These are phyloP conservation scores for Saturnispora serradocipensis DNA, from an alignment of 805 yeast species.

Conservation along the genomic window DNA sequence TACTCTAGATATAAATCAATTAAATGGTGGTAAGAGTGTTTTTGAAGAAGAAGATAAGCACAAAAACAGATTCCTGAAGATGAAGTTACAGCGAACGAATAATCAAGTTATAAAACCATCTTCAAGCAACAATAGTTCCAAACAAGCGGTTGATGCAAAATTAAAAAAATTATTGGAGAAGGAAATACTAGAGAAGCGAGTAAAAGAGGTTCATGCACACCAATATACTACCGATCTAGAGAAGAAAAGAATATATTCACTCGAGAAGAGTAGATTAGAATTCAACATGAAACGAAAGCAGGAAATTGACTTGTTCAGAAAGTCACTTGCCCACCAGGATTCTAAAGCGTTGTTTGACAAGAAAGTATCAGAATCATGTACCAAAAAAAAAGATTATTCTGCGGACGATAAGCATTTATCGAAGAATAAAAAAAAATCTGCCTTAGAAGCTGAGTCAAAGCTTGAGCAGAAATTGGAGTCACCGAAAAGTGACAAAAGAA, in stretches of 20 bases:
- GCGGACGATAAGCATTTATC: not conserved
- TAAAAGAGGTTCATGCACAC: not conserved
- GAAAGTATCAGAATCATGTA: not conserved
- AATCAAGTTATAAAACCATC: not conserved
- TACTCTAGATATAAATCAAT: not conserved
- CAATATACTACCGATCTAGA: not conserved
- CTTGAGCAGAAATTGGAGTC: not conserved
- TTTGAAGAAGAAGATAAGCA: not conserved
- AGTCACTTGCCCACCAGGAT: not conserved
- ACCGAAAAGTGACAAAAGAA: not conserved
- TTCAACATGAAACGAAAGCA: slow-evolving; percentile 1
- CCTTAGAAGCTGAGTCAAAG: not conserved
- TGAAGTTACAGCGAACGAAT: not conserved
- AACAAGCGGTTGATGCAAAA: not conserved
- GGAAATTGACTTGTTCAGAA: not conserved
- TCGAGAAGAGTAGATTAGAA: not conserved
- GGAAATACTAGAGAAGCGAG: not conserved
- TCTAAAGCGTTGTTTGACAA: not conserved
- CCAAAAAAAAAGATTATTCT: not conserved
- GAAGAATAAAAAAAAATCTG: not conserved
- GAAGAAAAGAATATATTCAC: not conserved
- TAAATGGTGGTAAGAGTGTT: not conserved
- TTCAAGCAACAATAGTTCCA: not conserved
- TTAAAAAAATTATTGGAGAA: not conserved
- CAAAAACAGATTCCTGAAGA: not conserved